Evolutionary conservation across 2,329 filamentous ascomycete genomes (phyloP).

Genomic region (Cladorrhinum sp.): DNA sequence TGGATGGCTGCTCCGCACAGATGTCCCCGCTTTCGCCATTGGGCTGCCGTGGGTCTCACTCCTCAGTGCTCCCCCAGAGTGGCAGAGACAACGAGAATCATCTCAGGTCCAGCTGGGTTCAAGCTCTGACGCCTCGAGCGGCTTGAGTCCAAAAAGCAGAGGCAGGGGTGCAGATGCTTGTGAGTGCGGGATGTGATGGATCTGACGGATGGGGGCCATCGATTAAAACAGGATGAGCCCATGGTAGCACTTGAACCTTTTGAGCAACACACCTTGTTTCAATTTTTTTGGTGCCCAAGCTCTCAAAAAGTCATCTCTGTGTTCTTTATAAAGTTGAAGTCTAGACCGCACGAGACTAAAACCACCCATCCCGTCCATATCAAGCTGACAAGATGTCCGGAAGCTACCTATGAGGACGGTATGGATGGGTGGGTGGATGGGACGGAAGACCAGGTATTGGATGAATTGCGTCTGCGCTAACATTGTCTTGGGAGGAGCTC

Average conservation of each 20-base stretch:
- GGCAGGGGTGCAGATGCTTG: not conserved
- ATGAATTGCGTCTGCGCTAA: constrained; percentile 4
- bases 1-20: constrained; percentile 23
- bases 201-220: not conserved
- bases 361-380: not conserved
- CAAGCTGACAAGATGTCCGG: not conserved
- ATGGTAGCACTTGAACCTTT: not conserved
- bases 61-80: not conserved
- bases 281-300: constrained; percentile 17
- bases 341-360: not conserved
- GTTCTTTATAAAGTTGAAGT: not conserved
- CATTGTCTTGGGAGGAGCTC: not conserved
- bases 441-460: not conserved
- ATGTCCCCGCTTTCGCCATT: constrained; percentile 25
- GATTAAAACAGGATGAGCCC: constrained; percentile 6
- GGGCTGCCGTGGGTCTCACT: constrained; percentile 22
- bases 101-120: constrained; percentile 3
- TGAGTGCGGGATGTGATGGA: not conserved
- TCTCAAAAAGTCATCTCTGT: not conserved
- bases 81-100: constrained; percentile 9
- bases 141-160: constrained; percentile 10
- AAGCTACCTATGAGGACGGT: too few species aligned
- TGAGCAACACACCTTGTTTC: constrained; percentile 2
- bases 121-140: constrained; percentile 14
- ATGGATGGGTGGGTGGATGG: not conserved